Evolutionary conservation across 75 land plant species (phyloP), one percentile per base, ranked within the genome.

Genomic region (Isoetes taiwanensis): DNA sequence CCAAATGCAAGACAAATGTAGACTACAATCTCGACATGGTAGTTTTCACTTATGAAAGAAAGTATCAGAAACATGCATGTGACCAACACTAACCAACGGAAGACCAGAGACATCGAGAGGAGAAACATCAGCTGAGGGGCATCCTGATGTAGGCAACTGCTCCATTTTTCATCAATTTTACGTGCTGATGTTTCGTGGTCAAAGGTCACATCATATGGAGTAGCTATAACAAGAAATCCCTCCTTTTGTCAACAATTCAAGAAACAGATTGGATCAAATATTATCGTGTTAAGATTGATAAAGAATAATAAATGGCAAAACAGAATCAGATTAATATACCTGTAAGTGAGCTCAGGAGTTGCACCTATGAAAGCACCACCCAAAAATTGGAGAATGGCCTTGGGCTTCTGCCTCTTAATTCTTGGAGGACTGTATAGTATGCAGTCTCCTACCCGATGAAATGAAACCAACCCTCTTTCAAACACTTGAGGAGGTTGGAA

Each of bases 281-380:
- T 33, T 19, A 25, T 2, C 34, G 21, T 23, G 30, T n/a, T 58
- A 62, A n/a, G n/a, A n/a, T n/a, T n/a, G n/a, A n/a, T n/a, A n/a
- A n/a, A n/a, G n/a, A n/a, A n/a, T n/a, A n/a, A n/a, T n/a, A n/a
- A n/a, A n/a, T n/a, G n/a, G n/a, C n/a, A n/a, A n/a, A n/a, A n/a
- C n/a, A n/a, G n/a, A n/a, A n/a, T n/a, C n/a, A n/a, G n/a, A n/a
- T n/a, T n/a, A n/a, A n/a, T n/a, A n/a, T 48, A 86, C 94, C 88
- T 76, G 62, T 90, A 90, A 23, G 83, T 74, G 32, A 76, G 77
- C 67, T 90, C 94, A 9, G 97, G 97, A 46, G 78, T 76, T 31
- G 94, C 87, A 43, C 94, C 94, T 60, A 90, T 72, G 55, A 90
- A 90, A 10, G 97, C 97, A 8, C 97, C 97, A 14, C 97, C 97